A percentile compares a stretch with the other conserved stretches of the same genome.
phyloP scores from a whole-genome alignment of 139 green algal genomes.

The Marvania coccoides region DNA sequence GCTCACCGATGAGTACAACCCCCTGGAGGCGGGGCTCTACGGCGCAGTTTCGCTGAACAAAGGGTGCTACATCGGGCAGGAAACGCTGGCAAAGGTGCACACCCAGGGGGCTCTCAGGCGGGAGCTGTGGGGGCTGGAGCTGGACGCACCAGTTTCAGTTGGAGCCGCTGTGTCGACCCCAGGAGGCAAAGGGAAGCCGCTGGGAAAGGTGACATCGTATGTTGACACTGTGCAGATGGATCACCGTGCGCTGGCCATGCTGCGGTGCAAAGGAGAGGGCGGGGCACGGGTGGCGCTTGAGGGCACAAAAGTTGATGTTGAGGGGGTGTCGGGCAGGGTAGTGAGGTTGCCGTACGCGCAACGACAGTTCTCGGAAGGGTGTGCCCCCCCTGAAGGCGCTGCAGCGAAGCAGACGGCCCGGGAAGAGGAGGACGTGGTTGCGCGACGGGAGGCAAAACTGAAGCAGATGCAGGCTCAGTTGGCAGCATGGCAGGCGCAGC shows the following conservation, averaged over 20 bases:
- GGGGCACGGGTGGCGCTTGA: conserved; percentile 31
- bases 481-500: no score
- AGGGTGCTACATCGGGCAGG: conserved; percentile 59
- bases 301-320: conserved; percentile 12
- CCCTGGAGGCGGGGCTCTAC: conserved; percentile 71
- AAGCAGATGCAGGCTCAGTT: conserved; percentile 49
- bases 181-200: conserved; percentile 3
- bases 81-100: conserved; percentile 61
- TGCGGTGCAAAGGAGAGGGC: conserved; percentile 29
- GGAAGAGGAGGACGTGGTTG: conserved; percentile 25
- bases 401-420: conserved; percentile 1
- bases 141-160: conserved; percentile 17
- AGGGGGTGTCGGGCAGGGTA: not conserved
- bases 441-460: conserved; percentile 36
- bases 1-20: conserved; percentile 53
- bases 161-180: conserved; percentile 28
- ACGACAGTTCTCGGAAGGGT: not conserved
- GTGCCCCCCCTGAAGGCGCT: not conserved
- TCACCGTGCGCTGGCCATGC: conserved; percentile 50
- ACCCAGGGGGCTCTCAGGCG: conserved; percentile 33
- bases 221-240: conserved; percentile 9
- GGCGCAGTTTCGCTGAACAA: conserved; percentile 62
- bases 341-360: not conserved
- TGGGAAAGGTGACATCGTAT: conserved; percentile 36
- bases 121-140: conserved; percentile 57